Evolutionary conservation across 495 filamentous ascomycete genomes (phyloP).

Genomic region (Penicillium egyptiacum): DNA sequence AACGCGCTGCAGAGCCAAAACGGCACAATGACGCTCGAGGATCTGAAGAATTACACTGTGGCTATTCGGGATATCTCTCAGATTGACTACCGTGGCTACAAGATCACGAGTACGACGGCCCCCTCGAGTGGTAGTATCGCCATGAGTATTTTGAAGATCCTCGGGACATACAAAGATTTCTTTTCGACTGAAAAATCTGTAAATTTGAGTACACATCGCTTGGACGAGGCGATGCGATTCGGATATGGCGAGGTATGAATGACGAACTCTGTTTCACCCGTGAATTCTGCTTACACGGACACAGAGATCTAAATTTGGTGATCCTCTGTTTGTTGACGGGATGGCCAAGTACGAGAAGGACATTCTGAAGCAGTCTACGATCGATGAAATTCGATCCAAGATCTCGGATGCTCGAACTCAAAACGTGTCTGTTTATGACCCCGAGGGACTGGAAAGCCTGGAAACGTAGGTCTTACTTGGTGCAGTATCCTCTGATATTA

Average conservation of each 20-base stretch:
- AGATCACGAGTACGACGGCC: slow-evolving; percentile 64
- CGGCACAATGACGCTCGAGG: slow-evolving; percentile 80
- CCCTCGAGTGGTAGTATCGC: slow-evolving; percentile 74
- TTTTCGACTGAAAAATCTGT: slow-evolving; percentile 48
- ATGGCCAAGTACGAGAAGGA: slow-evolving; percentile 61
- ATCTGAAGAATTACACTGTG: slow-evolving; percentile 68
- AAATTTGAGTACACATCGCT: slow-evolving; percentile 70
- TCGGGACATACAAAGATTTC: slow-evolving; percentile 68
- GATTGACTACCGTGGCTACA: slow-evolving; percentile 71
- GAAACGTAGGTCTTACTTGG: slow-evolving; percentile 48
- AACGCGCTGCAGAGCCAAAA: slow-evolving; percentile 59
- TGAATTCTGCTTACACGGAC: not conserved
- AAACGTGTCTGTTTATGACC: slow-evolving; percentile 70
- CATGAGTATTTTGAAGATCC: slow-evolving; percentile 71
- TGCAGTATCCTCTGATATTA: not conserved
- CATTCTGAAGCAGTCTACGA: slow-evolving; percentile 63
- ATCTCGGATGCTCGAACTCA: slow-evolving; percentile 71
- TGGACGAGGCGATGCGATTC: slow-evolving; percentile 86
- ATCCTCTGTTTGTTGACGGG: slow-evolving; percentile 68
- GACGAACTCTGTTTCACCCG: not conserved
- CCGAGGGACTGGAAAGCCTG: slow-evolving; percentile 58
- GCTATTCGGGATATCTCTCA: slow-evolving; percentile 58
- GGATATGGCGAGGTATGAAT: slow-evolving; percentile 66
- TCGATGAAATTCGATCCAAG: slow-evolving; percentile 55
- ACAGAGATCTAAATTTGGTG: slow-evolving; percentile 67